phyloP scores from a whole-genome alignment of 1,284 basidiomycete species.

The Pisolithus thermaeus region DNA sequence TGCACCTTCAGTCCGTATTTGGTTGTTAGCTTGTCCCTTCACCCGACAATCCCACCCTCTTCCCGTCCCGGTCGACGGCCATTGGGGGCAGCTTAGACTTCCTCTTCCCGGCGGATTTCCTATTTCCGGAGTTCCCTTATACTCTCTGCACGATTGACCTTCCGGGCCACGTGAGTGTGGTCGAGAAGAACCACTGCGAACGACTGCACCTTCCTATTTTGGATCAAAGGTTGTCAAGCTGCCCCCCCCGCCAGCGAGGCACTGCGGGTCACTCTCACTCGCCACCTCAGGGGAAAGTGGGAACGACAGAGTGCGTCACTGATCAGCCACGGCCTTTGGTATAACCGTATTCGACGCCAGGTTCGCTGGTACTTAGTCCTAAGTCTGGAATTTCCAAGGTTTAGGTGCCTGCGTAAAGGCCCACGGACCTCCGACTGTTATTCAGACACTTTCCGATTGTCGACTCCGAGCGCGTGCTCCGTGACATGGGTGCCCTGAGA shows the following conservation, averaged over 20 bases:
- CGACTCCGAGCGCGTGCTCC: too few species aligned
- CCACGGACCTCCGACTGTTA: too few species aligned
- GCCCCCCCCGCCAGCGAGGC: too few species aligned
- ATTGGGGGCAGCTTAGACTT: neutral
- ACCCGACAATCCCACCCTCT: neutral
- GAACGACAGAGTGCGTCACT: neutral
- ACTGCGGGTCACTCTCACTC: neutral
- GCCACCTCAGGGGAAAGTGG: neutral
- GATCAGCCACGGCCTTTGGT: neutral
- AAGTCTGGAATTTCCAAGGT: neutral
- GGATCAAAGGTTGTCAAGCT: slow-evolving; percentile 3
- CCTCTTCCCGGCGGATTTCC: neutral
- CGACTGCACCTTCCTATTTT: slow-evolving; percentile 12
- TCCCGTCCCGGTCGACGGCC: neutral
- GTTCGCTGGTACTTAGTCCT: neutral
- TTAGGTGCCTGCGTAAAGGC: too few species aligned
- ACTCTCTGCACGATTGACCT: neutral
- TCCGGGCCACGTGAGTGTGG: neutral
- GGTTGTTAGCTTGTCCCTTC: slow-evolving; percentile 23
- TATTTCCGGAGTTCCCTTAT: slow-evolving; percentile 18
- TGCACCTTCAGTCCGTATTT: slow-evolving; percentile 22
- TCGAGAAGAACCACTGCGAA: slow-evolving; percentile 2
- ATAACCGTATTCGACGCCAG: too few species aligned
- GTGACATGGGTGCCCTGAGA: too few species aligned
- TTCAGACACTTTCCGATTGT: too few species aligned